A percentile compares a stretch with the other conserved stretches of the same genome.
phyloP scores from a whole-genome alignment of 2,329 filamentous ascomycete genomes.

The Fusarium neocosmosporiellum region DNA sequence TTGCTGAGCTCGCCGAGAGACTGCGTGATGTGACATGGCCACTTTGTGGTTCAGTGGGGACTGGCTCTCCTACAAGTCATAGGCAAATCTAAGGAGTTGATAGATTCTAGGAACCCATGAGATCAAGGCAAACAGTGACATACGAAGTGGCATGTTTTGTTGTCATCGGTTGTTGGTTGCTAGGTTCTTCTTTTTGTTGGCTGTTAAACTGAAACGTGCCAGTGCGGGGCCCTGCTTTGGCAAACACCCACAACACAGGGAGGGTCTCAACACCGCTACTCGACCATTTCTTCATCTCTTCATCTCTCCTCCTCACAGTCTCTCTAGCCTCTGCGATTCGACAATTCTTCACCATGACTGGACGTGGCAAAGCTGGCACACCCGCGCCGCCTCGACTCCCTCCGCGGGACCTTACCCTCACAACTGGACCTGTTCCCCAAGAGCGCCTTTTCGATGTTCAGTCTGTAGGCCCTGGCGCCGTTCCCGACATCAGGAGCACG shows the following conservation, averaged over 20 bases:
- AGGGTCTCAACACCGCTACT: no score
- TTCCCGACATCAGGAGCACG: constrained; percentile 6
- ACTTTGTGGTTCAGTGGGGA: not conserved
- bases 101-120: no score
- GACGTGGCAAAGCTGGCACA: not conserved
- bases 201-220: not conserved
- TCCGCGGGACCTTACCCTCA: constrained; percentile 15
- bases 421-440: constrained; percentile 1
- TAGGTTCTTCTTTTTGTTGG: not conserved
- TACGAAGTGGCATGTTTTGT: not conserved
- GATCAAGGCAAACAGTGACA: not conserved
- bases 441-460: constrained; percentile 13
- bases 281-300: not conserved
- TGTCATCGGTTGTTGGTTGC: not conserved
- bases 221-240: not conserved
- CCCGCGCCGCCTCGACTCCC: not conserved
- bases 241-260: not conserved
- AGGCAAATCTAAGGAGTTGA: not conserved
- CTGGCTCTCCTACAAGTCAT: not conserved
- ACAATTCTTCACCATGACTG: not conserved
- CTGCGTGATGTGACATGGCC: not conserved
- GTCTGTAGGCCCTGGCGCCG: constrained; percentile 21
- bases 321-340: not conserved
- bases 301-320: not conserved
- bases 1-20: not conserved